These are phyloP conservation scores for Triticum monococcum DNA, from an alignment of 176 grass and related monocot species.

Conservation along the genomic window DNA sequence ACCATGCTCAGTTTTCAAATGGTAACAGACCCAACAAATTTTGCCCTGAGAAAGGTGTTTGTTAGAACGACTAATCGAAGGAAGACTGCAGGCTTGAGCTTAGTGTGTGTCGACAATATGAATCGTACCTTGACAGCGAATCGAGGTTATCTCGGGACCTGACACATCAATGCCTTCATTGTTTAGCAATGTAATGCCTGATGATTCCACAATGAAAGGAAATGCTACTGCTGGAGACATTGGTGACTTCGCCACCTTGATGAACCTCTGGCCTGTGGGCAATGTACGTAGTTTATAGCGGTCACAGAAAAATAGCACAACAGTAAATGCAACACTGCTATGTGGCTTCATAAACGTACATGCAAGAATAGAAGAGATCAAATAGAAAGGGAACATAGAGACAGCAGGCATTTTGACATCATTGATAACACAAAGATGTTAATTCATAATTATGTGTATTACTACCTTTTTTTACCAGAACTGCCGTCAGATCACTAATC, in stretches of 20 bases:
- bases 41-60: constrained; percentile 47
- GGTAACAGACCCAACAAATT: constrained; percentile 59
- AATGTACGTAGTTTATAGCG: background rate
- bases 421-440: background rate
- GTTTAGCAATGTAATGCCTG: constrained; percentile 68
- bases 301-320: background rate
- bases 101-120: background rate
- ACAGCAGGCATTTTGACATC: background rate
- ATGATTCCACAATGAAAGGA: constrained; percentile 77
- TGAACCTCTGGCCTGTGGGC: constrained; percentile 65
- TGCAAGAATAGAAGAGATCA: background rate
- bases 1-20: background rate
- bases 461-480: constrained; percentile 13
- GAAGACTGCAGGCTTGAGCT: constrained; percentile 6
- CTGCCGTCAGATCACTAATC: background rate
- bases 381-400: background rate
- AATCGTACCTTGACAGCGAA: constrained; percentile 67
- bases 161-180: constrained; percentile 62
- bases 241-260: constrained; percentile 95
- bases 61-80: constrained; percentile 15
- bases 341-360: background rate
- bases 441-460: background rate
- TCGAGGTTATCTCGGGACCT: constrained; percentile 71
- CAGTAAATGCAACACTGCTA: background rate
- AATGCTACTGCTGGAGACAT: constrained; percentile 79